Conservation (phyloP, 257 asterid species). For the Solanum pimpinellifolium region DNA sequence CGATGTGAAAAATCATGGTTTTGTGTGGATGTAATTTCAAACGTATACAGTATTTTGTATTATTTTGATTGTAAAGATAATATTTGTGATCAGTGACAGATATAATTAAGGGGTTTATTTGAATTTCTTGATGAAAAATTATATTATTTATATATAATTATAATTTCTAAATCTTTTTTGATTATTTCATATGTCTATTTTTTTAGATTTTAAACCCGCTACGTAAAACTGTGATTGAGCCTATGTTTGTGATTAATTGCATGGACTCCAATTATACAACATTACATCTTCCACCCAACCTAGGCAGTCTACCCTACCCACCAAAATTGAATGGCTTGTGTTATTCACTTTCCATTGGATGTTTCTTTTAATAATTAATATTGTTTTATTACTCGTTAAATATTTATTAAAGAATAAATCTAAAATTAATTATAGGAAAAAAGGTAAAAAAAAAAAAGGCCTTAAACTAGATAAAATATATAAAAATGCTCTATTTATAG, state of each 20-base stretch:
- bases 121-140: fast-evolving
- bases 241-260: background rate
- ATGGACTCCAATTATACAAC: slow-evolving; percentile 1
- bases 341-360: background rate
- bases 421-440: no score
- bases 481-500: background rate
- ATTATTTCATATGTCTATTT: no score
- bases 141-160: no score
- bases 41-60: background rate
- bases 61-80: background rate
- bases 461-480: no score
- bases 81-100: background rate
- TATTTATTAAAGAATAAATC: background rate
- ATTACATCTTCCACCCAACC: background rate
- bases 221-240: no score
- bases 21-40: background rate
- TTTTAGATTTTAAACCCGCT: fast-evolving
- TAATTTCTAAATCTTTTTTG: fast-evolving
- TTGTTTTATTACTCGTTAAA: background rate
- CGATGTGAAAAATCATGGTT: background rate
- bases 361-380: background rate
- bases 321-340: background rate
- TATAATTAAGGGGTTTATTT: background rate
- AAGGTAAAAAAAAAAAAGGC: no score
- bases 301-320: background rate